A percentile compares a stretch with the other conserved stretches of the same genome.
Conservation (phyloP, 495 filamentous ascomycete genomes). For the Immersiella caudata region DNA sequence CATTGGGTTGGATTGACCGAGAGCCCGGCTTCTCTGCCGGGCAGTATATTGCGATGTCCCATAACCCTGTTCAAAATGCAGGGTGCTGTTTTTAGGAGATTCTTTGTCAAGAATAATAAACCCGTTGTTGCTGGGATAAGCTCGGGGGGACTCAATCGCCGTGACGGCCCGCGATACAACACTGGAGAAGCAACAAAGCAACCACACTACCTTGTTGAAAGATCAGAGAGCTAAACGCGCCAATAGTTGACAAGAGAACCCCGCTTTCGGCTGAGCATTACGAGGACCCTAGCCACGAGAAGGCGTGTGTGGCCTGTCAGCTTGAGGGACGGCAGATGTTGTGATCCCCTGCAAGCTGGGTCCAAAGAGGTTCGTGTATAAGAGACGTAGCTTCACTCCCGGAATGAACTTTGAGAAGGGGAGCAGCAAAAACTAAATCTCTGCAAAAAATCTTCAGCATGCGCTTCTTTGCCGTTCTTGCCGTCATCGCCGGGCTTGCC, state of each 20-base stretch:
- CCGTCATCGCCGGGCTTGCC: not conserved
- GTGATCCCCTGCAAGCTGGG: not conserved
- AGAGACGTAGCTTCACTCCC: too few relatives aligned
- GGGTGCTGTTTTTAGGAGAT: not conserved
- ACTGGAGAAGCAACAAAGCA: constrained; percentile 3
- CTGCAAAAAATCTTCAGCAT: too few relatives aligned
- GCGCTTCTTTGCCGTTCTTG: not conserved
- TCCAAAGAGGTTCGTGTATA: not conserved
- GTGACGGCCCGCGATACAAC: not conserved
- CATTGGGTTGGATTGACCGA: too few relatives aligned
- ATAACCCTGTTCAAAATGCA: not conserved
- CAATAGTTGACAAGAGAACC: not conserved
- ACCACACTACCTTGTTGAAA: not conserved
- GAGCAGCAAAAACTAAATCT: too few relatives aligned
- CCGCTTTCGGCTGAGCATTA: not conserved
- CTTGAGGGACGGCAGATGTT: constrained; percentile 2
- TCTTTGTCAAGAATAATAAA: not conserved
- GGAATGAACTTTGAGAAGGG: too few relatives aligned
- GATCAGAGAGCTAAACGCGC: not conserved
- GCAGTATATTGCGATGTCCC: not conserved
- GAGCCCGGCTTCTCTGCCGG: too few relatives aligned
- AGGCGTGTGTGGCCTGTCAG: not conserved
- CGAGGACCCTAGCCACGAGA: not conserved
- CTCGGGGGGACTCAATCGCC: not conserved
- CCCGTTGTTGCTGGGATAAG: not conserved